Evolutionary conservation across 106 monocot species (phyloP), one percentile per base, ranked within the genome.

Genomic region (Platanthera guangdongensis): DNA sequence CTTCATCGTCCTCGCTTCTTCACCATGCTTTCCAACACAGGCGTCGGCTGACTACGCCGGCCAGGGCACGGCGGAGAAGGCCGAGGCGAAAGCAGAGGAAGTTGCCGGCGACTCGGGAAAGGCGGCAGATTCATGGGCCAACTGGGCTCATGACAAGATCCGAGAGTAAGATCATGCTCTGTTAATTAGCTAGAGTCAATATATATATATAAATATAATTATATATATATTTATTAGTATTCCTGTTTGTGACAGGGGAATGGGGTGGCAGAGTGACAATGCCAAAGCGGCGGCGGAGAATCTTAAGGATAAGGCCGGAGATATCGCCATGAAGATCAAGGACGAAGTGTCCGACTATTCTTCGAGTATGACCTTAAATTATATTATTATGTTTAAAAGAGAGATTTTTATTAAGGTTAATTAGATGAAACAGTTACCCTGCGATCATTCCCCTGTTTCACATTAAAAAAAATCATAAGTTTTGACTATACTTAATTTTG

Each of bases 41-140:
- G 39, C 39, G 39, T 39, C 39, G 39, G 39, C 39, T 39, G 67
- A 12, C 8, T 22, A 30, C 12, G 0, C 4, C 8, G 22, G 67
- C 32, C 10, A 67, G 32, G 32, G 39, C 39, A 39, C 67, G 32
- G 67, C 18, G 7, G 18, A 59, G 18, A 59, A 59, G 12, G 19
- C 68, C 2, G 69, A 68, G 51, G 52, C 13, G 10, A 78, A 78
- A 52, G 57, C 53, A 1, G 30, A 14, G 63, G 72, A 47, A 8
- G 45, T 13, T 6, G 45, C 59, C 19, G 30, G 60, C 7, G 57
- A 22, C 11, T 48, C 71, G 18, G 57, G 59, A 13, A 53, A 72
- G 79, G 53, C 55, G 45, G n/a, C 79, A 5, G 78, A 78, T 15
- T 68, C 78, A n/a, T 79, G 79, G 79, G 72, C 71, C 18, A 46